Base-by-base conservation (phyloP, 371 early-diverging fungal genomes). In the Apophysomyces variabilis region DNA sequence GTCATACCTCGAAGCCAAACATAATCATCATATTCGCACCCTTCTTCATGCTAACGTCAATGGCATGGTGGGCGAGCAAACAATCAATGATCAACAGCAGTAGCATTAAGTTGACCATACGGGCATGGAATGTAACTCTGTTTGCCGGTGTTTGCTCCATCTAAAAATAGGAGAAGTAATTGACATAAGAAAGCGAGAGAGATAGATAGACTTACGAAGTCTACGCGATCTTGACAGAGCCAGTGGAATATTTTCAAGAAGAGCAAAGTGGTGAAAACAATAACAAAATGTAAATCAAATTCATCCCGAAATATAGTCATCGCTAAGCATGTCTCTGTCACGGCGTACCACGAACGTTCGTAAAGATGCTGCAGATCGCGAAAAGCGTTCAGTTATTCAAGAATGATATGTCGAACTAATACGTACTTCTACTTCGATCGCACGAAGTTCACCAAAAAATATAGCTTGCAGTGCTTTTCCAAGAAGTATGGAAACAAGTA, bases 291-390 rank as follows among this genome's bases (percentile, higher is more conserved):
- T 9, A 93, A 78, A 67, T 96, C 92, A 70, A 97, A 97, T 70
- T 95, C 95, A 75, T 96, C 95, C 46, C 95, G 87, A 82, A 98
- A 95, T 58, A 97, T 91, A 7, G 97, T 96, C 92, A 97, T 93
- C 21, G 97, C 98, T 37, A 98, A 75, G 67, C 94, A 94, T 3
- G 95, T 95, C 74, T 98, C 99, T 38, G 96, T 95, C 41, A 97
- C 90, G 13, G 97, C 94, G 73, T 95, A 93, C 99, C 99, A 97
- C 5, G 95, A 92, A 21, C 93, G 85, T 72, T 98, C 97, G 66
- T 96, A 96, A 26, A 97, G 79, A 70, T 96, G 97, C 93, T 96
- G 74, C 21, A 44, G 35, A 41, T 46, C n/a, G 16, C 60, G 35
- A 36, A 58, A 58, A 67, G 35, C 18, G 18, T 64, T 16, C 36